Conservation (phyloP, 2,329 filamentous ascomycete species). For the Aspergillus sp. region DNA sequence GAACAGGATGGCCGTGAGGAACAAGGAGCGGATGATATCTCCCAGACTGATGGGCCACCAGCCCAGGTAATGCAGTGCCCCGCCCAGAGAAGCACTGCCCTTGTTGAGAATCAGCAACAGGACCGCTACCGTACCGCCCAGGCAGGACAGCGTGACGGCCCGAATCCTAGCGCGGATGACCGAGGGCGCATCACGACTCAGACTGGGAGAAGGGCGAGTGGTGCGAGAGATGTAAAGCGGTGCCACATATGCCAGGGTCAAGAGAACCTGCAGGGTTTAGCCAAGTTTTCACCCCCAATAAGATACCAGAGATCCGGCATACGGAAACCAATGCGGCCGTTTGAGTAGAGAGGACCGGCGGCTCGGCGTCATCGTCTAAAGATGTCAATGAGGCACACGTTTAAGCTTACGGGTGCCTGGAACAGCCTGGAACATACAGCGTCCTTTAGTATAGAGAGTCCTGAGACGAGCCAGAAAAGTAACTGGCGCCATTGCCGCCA, state of each 20-base stretch:
- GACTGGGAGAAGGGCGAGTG: slow-evolving; percentile 68
- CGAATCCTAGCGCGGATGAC: slow-evolving; percentile 82
- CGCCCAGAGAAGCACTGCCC: slow-evolving; percentile 43
- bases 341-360: slow-evolving; percentile 27
- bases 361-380: slow-evolving; percentile 18
- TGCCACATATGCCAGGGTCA: slow-evolving; percentile 81
- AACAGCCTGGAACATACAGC: slow-evolving; percentile 16
- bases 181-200: slow-evolving; percentile 78
- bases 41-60: slow-evolving; percentile 65
- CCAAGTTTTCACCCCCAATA: neutral
- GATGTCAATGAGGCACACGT: slow-evolving; percentile 1
- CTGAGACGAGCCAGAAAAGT: slow-evolving; percentile 24
- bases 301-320: slow-evolving; percentile 10
- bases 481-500: slow-evolving; percentile 4
- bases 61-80: slow-evolving; percentile 63
- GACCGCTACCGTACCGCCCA: slow-evolving; percentile 58
- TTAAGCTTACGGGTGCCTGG: slow-evolving; percentile 8
- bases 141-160: slow-evolving; percentile 68
- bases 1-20: slow-evolving; percentile 72
- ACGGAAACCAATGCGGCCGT: slow-evolving; percentile 34
- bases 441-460: slow-evolving; percentile 24
- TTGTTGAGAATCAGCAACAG: slow-evolving; percentile 55
- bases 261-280: slow-evolving; percentile 50
- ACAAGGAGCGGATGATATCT: slow-evolving; percentile 57
- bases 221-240: slow-evolving; percentile 78